A percentile compares a stretch with the other conserved stretches of the same genome.
These are phyloP conservation scores for Chaetomidium leptoderma DNA, from an alignment of 495 filamentous ascomycete genomes.

Conservation along the genomic window DNA sequence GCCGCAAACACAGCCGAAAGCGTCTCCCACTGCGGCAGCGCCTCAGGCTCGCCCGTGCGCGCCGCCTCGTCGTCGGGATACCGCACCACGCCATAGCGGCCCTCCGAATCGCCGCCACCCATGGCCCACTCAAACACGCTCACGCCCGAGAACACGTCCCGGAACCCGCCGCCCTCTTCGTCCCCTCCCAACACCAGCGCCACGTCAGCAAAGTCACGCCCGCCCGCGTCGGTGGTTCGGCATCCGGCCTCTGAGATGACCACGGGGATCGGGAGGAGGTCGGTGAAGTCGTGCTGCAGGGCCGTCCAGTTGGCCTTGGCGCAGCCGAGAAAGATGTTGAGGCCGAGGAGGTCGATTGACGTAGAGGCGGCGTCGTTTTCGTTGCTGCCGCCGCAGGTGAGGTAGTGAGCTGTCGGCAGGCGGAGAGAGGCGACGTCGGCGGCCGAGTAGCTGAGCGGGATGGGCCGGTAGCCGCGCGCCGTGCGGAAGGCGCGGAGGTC, in stretches of 20 bases:
- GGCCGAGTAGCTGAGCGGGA: constrained; percentile 76
- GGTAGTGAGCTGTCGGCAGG: constrained; percentile 74
- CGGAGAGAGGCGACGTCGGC: constrained; percentile 72
- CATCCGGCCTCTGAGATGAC: constrained; percentile 5
- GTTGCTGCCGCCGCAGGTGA: constrained; percentile 58
- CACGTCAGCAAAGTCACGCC: neutral
- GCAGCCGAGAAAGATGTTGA: constrained; percentile 60
- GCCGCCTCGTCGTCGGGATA: neutral
- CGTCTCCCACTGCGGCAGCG: neutral
- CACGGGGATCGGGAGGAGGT: neutral
- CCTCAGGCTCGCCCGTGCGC: neutral
- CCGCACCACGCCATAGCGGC: constrained; percentile 59
- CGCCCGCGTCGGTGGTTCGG: neutral
- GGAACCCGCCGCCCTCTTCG: no score
- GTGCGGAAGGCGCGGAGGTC: constrained; percentile 74
- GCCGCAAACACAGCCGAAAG: constrained; percentile 1
- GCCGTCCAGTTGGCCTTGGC: no score
- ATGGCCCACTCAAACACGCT: constrained; percentile 76
- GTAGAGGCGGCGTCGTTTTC: constrained; percentile 34
- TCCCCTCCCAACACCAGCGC: neutral
- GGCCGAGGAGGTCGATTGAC: constrained; percentile 73
- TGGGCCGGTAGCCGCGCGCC: constrained; percentile 65
- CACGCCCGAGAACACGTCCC: constrained; percentile 56
- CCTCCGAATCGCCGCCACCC: constrained; percentile 58
- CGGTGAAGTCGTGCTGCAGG: neutral